phyloP scores from a whole-genome alignment of 1,284 basidiomycete species.

The Coriolopsis trogii region DNA sequence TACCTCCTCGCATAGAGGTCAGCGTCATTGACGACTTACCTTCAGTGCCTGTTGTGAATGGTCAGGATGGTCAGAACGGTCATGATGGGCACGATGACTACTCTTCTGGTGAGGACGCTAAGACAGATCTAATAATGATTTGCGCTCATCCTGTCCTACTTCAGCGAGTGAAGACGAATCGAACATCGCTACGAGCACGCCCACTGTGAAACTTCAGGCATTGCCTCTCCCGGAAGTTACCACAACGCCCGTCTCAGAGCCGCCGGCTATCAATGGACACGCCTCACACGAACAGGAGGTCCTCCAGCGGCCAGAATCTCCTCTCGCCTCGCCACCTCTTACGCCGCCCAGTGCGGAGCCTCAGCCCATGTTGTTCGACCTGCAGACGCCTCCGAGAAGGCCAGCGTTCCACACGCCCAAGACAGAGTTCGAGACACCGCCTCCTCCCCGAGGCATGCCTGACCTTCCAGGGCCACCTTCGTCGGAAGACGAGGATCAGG shows the following conservation, averaged over 20 bases:
- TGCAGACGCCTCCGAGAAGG: slow-evolving; percentile 54
- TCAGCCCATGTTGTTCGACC: slow-evolving; percentile 15
- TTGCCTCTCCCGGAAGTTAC: slow-evolving; percentile 27
- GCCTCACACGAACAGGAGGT: neutral
- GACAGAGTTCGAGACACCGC: slow-evolving; percentile 59
- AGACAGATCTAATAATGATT: too few species aligned
- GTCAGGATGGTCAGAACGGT: too few species aligned
- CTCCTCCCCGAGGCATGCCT: slow-evolving; percentile 54
- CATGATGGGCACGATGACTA: slow-evolving; percentile 34
- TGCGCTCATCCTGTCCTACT: neutral
- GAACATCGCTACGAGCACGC: slow-evolving; percentile 36
- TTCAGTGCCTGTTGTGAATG: slow-evolving; percentile 24
- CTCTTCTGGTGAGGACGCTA: slow-evolving; percentile 35
- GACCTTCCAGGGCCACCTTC: slow-evolving; percentile 54
- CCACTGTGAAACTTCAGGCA: slow-evolving; percentile 39
- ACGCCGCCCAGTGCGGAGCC: slow-evolving; percentile 18
- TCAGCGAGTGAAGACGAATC: slow-evolving; percentile 45
- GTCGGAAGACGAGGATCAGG: slow-evolving; percentile 47
- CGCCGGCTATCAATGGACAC: slow-evolving; percentile 3
- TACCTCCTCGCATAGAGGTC: slow-evolving; percentile 30
- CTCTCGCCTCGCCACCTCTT: slow-evolving; percentile 20
- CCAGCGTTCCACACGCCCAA: slow-evolving; percentile 43
- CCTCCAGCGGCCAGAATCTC: slow-evolving; percentile 6
- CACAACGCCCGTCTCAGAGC: slow-evolving; percentile 24
- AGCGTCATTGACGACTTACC: slow-evolving; percentile 24